A percentile compares a stretch with the other conserved stretches of the same genome.
phyloP scores from a whole-genome alignment of 1,139 yeast genomes.

The Blastobotrys serpentis region DNA sequence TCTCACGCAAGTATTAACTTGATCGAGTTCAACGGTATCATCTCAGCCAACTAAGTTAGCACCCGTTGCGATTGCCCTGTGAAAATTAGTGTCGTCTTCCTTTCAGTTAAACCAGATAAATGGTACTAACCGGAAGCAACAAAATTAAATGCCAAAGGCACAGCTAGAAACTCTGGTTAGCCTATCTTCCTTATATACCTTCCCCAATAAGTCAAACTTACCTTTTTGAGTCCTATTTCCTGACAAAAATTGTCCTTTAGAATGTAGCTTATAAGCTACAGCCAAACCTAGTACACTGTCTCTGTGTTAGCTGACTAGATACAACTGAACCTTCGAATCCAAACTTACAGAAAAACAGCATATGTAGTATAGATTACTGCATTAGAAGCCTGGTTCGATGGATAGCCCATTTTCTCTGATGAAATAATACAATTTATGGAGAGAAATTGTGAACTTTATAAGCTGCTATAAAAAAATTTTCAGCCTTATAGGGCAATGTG shows the following conservation, averaged over 20 bases:
- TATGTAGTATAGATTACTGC: slow-evolving; percentile 78
- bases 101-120: slow-evolving; percentile 1
- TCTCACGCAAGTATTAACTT: slow-evolving; percentile 90
- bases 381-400: slow-evolving; percentile 55
- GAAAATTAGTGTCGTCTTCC: slow-evolving; percentile 11
- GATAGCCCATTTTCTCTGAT: slow-evolving; percentile 33
- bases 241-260: slow-evolving; percentile 55
- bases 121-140: slow-evolving; percentile 78
- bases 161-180: slow-evolving; percentile 23
- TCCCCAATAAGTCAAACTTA: slow-evolving; percentile 58
- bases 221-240: slow-evolving; percentile 81
- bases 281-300: slow-evolving; percentile 34
- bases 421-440: too few species aligned
- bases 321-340: neutral
- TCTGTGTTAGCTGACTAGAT: neutral
- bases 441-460: too few species aligned
- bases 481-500: neutral
- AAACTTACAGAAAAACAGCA: slow-evolving; percentile 51
- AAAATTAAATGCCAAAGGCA: slow-evolving; percentile 82
- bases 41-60: slow-evolving; percentile 67
- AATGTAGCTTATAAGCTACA: slow-evolving; percentile 35
- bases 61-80: slow-evolving; percentile 48
- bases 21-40: slow-evolving; percentile 82
- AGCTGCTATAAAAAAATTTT: slow-evolving; percentile 2
- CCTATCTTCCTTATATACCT: slow-evolving; percentile 70